A percentile compares a stretch with the other conserved stretches of the same genome.
Evolutionary conservation across 73 alveolate genomes (phyloP).

Genomic region (Paramecium pentaurelia): DNA sequence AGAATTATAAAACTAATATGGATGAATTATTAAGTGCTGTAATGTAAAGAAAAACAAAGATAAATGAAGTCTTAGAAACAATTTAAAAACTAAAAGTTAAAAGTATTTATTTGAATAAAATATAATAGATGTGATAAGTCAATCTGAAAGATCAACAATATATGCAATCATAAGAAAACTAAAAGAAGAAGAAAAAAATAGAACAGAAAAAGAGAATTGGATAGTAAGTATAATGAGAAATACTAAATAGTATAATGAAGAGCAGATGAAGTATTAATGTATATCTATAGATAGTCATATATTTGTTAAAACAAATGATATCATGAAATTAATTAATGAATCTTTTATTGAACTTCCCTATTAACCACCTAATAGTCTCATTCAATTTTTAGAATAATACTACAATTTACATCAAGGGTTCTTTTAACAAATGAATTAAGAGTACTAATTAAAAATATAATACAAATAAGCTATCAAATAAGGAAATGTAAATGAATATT

Average conservation of each 20-base stretch:
- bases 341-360: not conserved
- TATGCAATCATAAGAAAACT: slow-evolving; percentile 1
- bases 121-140: not conserved
- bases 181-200: slow-evolving; percentile 38
- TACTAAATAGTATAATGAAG: slow-evolving; percentile 1
- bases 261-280: not conserved
- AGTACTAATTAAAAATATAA: not conserved
- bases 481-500: slow-evolving; percentile 2
- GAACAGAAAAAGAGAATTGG: slow-evolving; percentile 47
- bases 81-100: not conserved
- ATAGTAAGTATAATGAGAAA: slow-evolving; percentile 10
- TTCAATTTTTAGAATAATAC: not conserved
- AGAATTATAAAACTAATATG: not conserved
- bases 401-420: not conserved
- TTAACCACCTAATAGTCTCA: not conserved
- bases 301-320: slow-evolving; percentile 30
- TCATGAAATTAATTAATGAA: slow-evolving; percentile 10
- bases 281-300: not conserved
- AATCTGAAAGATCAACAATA: not conserved
- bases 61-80: not conserved
- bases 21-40: slow-evolving; percentile 26
- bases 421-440: not conserved
- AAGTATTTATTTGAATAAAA: not conserved
- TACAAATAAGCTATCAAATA: not conserved
- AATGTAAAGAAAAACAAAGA: not conserved